Percentiles rank a stretch among this genome's conserved stretches.
Evolutionary conservation across 1,284 basidiomycete genomes (phyloP).

Genomic region (Leccinum insolens): DNA sequence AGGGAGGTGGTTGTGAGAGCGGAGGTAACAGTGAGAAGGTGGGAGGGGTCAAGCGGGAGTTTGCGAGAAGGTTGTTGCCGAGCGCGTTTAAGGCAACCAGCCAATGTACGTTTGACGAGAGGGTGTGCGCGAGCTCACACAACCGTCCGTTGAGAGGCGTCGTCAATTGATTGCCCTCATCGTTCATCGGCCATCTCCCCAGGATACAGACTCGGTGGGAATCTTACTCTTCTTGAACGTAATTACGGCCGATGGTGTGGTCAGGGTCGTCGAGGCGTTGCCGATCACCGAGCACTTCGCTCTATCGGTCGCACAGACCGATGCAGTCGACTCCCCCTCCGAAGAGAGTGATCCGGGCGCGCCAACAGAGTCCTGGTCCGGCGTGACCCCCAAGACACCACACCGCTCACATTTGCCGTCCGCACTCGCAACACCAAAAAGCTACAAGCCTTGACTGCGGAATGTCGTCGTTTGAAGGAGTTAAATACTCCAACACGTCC

Average conservation of each 20-base stretch:
- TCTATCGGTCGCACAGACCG: constrained; percentile 29
- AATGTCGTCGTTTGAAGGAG: constrained; percentile 34
- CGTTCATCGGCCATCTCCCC: constrained; percentile 14
- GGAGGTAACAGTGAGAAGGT: no score
- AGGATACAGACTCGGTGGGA: constrained; percentile 22
- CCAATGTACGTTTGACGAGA: no score
- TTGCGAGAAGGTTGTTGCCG: no score
- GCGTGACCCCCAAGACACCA: constrained; percentile 17
- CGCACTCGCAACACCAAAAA: constrained; percentile 18
- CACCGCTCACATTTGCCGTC: constrained; percentile 19
- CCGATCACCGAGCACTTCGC: constrained; percentile 27
- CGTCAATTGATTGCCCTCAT: constrained; percentile 25
- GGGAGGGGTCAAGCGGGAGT: no score
- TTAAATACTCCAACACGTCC: constrained; percentile 17
- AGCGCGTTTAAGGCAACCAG: no score
- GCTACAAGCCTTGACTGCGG: constrained; percentile 22
- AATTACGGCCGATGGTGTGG: background rate
- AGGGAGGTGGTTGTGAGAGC: no score
- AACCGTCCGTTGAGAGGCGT: background rate
- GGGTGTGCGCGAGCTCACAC: background rate
- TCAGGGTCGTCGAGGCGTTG: constrained; percentile 18
- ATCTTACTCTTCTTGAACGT: constrained; percentile 24
- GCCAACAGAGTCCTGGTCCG: constrained; percentile 15
- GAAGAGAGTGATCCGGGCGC: background rate
- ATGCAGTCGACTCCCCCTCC: constrained; percentile 6